These are phyloP conservation scores for Botrytis pseudocinerea DNA, from an alignment of 2,329 filamentous ascomycete species.

Conservation along the genomic window DNA sequence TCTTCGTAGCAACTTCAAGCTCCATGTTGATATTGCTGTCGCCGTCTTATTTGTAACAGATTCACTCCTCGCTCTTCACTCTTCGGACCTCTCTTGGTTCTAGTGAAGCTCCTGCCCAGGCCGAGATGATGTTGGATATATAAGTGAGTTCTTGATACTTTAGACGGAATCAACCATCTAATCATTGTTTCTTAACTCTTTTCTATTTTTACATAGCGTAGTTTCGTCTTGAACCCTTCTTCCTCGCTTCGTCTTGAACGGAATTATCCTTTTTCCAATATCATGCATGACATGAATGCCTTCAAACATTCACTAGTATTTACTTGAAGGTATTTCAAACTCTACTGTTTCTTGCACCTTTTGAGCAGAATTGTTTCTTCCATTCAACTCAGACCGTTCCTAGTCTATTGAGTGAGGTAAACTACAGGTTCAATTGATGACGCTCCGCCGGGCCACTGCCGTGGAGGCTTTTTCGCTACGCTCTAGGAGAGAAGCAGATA, in stretches of 20 bases:
- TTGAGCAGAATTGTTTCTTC: too few relatives aligned
- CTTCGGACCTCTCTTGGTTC: not conserved
- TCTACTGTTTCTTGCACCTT: too few relatives aligned
- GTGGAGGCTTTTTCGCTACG: not conserved
- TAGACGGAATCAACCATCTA: not conserved
- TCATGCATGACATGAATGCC: not conserved
- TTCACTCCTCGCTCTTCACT: not conserved
- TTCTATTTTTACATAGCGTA: not conserved
- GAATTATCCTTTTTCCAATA: not conserved
- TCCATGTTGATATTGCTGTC: not conserved
- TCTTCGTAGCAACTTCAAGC: not conserved
- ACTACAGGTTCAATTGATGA: not conserved
- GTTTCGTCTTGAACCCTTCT: not conserved
- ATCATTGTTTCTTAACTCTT: not conserved
- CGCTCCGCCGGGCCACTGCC: not conserved
- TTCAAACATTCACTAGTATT: not conserved
- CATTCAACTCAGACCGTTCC: too few relatives aligned
- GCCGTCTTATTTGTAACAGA: not conserved
- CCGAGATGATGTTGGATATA: too few relatives aligned
- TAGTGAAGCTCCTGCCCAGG: too few relatives aligned
- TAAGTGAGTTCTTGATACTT: not conserved
- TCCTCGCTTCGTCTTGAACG: not conserved
- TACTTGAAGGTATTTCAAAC: not conserved
- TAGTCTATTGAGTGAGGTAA: too few relatives aligned
- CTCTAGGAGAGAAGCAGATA: not conserved